Percentiles rank a stretch among this genome's conserved stretches.
Evolutionary conservation across 805 yeast species (phyloP).

Genomic region (Saccharomycopsis sp.): DNA sequence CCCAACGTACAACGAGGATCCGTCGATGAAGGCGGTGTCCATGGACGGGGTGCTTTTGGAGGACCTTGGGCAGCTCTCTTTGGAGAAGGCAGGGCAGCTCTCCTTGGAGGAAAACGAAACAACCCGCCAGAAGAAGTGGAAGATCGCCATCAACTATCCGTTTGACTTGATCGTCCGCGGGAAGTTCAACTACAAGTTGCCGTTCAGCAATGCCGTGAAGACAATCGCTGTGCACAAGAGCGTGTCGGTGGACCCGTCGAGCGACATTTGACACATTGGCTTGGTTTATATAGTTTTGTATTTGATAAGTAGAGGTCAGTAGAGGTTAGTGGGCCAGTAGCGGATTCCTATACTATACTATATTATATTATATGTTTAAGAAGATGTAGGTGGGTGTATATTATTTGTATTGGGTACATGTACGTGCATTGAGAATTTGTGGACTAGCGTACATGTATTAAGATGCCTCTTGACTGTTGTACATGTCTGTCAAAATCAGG

Average conservation of each 20-base stretch:
- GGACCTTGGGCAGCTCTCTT: background rate
- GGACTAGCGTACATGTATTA: no score
- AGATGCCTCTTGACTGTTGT: no score
- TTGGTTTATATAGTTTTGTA: background rate
- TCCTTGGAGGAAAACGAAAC: conserved; percentile 6
- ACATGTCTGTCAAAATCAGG: no score
- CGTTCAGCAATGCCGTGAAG: conserved; percentile 47
- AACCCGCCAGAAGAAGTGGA: conserved; percentile 54
- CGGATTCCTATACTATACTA: background rate
- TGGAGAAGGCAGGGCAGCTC: background rate
- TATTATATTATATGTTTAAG: no score
- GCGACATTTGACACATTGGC: background rate
- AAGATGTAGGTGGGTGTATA: no score
- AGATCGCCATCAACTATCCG: conserved; percentile 63
- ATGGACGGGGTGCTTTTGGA: background rate
- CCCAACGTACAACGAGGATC: conserved; percentile 23
- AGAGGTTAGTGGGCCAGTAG: no score
- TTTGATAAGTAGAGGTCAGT: no score
- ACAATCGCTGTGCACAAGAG: conserved; percentile 58
- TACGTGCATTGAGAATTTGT: no score
- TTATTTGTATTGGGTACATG: no score
- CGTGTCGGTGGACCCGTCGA: conserved; percentile 47
- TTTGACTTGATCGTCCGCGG: conserved; percentile 85
- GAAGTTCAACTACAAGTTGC: conserved; percentile 66
- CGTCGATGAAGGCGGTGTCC: background rate